phyloP scores from a whole-genome alignment of 1,139 yeast genomes.

The Blastobotrys raffinosifermentans region DNA sequence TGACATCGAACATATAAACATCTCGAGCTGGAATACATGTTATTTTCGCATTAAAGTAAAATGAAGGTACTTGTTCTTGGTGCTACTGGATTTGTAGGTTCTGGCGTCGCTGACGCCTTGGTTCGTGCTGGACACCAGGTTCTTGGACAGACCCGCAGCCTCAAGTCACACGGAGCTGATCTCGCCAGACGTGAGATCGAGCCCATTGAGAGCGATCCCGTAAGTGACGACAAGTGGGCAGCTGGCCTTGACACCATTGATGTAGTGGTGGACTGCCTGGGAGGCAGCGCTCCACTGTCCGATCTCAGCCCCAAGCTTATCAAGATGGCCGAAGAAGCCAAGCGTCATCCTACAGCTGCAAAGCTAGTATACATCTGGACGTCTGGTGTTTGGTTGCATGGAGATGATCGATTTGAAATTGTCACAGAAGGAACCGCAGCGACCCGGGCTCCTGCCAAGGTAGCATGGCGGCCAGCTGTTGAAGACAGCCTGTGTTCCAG shows the following conservation, averaged over 20 bases:
- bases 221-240: conserved; percentile 6
- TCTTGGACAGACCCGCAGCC: conserved; percentile 14
- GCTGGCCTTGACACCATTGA: not conserved
- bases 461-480: conserved; percentile 5
- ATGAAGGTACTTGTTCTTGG: conserved; percentile 16
- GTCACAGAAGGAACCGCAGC: conserved; percentile 4
- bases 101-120: conserved; percentile 9
- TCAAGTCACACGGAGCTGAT: too few species aligned
- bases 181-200: conserved; percentile 3
- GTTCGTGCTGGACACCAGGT: conserved; percentile 13
- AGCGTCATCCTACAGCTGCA: conserved; percentile 5
- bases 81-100: conserved; percentile 17
- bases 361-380: conserved; percentile 6
- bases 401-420: conserved; percentile 5
- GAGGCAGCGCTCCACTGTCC: conserved; percentile 5
- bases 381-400: conserved; percentile 7
- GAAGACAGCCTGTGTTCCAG: conserved; percentile 3
- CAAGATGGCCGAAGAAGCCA: conserved; percentile 3
- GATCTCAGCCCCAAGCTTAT: conserved; percentile 1
- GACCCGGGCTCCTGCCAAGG: conserved; percentile 4
- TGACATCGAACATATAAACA: too few species aligned
- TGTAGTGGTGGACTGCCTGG: conserved; percentile 6
- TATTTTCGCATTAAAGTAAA: too few species aligned
- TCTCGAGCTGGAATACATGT: too few species aligned
- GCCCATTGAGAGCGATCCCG: conserved; percentile 5